Evolutionary conservation across 1,284 basidiomycete genomes (phyloP), one percentile per base, ranked within the genome.

Genomic region (Porogramme epimiltina): DNA sequence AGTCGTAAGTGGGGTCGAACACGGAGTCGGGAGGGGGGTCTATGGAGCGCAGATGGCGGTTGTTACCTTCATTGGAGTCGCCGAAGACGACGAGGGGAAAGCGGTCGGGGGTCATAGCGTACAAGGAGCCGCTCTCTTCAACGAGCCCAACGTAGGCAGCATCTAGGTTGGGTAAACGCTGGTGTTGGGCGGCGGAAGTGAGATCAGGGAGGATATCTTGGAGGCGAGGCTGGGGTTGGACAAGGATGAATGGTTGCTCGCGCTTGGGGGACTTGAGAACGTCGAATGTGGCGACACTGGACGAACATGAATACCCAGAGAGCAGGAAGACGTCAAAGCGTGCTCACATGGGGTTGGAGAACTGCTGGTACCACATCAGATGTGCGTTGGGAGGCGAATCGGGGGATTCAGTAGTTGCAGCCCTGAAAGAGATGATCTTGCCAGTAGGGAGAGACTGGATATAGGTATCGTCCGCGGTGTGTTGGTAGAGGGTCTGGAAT

Each of bases 41-140:
- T 40, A 76, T 73, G 31, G 52, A 61, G 45, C 45, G 58, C 33
- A 56, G 59, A 41, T 49, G 52, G 38, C 68, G 61, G 42, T 52
- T 60, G 54, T 18, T 59, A 60, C 56, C 67, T 56, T 63, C 61
- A 44, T 70, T 69, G 13, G 74, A 68, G 52, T 76, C 76, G 3
- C 81, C 79, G 62, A 94, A 91, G 3, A 82, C 79, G 40, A 91
- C 85, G 18, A 93, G 76, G 1, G 91, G 92, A 64, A 80, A 94
- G 16, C 75, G 78, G 15, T 79, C 77, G 1, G 88, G 84, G 61
- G 83, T 85, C 82, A 94, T 85, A 23, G 88, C 89, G 54, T 83
- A 94, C 1, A 93, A 74, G 24, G 89, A 89, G 13, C 82, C 82
- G 0, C 81, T 81, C 63, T 85, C 83, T 47, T 82, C 79, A 18